Conservation (phyloP, 352 stramenopile species). For the Globisporangium echinulatum region DNA sequence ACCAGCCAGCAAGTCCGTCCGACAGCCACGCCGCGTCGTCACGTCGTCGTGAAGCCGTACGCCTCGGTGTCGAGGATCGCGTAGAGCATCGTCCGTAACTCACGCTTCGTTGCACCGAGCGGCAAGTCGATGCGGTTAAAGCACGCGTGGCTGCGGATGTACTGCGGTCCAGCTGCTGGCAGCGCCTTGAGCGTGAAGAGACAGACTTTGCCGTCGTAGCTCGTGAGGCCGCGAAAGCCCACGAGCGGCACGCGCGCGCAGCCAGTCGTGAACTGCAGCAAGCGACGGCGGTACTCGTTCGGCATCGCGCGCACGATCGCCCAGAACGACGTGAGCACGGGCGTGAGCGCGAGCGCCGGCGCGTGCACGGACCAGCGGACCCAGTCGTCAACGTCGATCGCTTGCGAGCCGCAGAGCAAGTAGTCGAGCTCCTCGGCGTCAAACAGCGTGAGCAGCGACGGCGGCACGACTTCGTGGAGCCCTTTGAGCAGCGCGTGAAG, state of each 20-base stretch:
- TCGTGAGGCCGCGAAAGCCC: conserved; percentile 67
- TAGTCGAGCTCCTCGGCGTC: conserved; percentile 96
- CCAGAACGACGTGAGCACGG: conserved; percentile 42
- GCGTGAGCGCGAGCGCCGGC: conserved; percentile 25
- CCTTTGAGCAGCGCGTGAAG: conserved; percentile 90
- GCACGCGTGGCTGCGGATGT: conserved; percentile 70
- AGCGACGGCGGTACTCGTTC: conserved; percentile 60
- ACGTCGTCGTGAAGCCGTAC: conserved; percentile 65
- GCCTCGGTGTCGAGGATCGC: conserved; percentile 56
- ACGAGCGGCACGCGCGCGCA: conserved; percentile 69
- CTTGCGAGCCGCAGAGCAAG: conserved; percentile 90
- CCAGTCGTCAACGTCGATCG: conserved; percentile 95
- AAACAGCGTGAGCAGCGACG: conserved; percentile 91
- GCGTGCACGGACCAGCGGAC: conserved; percentile 67
- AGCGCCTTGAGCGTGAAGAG: conserved; percentile 71
- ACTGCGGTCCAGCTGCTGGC: conserved; percentile 35
- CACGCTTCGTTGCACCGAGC: conserved; percentile 87
- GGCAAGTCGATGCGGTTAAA: conserved; percentile 93
- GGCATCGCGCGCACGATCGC: conserved; percentile 87
- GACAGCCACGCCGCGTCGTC: neutral
- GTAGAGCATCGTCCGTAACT: conserved; percentile 64
- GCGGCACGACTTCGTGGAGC: conserved; percentile 95
- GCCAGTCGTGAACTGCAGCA: conserved; percentile 80
- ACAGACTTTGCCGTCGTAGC: conserved; percentile 72
- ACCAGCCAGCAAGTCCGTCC: no score